Evolutionary conservation across 768 basidiomycete species (phyloP).

Genomic region (Hygrocybe punicea): DNA sequence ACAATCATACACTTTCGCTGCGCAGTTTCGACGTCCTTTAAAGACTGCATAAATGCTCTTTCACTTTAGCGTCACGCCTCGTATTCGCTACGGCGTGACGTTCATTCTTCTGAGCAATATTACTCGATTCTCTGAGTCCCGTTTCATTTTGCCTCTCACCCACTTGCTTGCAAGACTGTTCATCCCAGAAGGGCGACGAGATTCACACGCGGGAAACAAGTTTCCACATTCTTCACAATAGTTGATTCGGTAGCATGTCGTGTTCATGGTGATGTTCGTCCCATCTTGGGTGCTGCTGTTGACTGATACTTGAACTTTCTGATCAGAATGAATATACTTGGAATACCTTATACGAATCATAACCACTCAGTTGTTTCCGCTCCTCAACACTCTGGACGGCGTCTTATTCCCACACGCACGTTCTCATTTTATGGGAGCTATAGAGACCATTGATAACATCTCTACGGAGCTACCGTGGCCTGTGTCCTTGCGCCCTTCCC

Average conservation of each 20-base stretch:
- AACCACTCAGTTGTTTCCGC: conserved; percentile 40
- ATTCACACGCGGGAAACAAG: conserved; percentile 55
- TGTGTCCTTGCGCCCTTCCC: conserved; percentile 32
- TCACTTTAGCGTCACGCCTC: conserved; percentile 85
- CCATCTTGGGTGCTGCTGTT: background rate
- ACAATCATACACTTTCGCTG: background rate
- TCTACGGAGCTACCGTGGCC: conserved; percentile 35
- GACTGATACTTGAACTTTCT: background rate
- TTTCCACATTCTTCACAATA: background rate
- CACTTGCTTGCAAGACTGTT: background rate
- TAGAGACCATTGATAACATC: conserved; percentile 33
- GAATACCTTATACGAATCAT: background rate
- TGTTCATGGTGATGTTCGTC: background rate
- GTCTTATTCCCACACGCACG: conserved; percentile 66
- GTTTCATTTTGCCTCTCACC: conserved; percentile 26
- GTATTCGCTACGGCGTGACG: conserved; percentile 59
- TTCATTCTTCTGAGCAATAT: conserved; percentile 86
- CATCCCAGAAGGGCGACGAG: conserved; percentile 11
- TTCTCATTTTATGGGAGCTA: conserved; percentile 98
- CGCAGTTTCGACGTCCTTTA: conserved; percentile 1
- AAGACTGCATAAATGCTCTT: conserved; percentile 45
- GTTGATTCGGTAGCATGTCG: background rate
- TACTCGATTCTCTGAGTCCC: conserved; percentile 10
- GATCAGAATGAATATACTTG: background rate
- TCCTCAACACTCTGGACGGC: conserved; percentile 97